phyloP scores from a whole-genome alignment of 1,139 yeast species.

The Nakaseomyces sp. region DNA sequence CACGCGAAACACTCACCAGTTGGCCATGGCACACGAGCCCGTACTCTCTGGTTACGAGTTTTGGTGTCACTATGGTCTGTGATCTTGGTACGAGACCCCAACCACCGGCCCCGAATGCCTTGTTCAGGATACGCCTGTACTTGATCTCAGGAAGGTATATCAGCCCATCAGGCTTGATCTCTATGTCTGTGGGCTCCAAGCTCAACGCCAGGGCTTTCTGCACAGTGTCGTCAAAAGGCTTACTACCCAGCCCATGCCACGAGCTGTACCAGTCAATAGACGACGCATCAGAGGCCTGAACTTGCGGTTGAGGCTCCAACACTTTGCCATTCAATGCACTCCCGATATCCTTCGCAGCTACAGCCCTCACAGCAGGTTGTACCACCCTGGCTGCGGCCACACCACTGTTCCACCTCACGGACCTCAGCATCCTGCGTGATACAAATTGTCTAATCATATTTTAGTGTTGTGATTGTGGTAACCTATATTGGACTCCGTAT shows the following conservation, averaged over 20 bases:
- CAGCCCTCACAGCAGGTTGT: neutral
- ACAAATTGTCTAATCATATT: neutral
- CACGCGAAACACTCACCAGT: slow-evolving; percentile 84
- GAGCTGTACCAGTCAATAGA: slow-evolving; percentile 60
- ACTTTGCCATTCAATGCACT: neutral
- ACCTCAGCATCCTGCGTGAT: neutral
- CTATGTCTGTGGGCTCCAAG: slow-evolving; percentile 62
- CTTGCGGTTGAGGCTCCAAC: neutral
- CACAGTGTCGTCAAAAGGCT: slow-evolving; percentile 57
- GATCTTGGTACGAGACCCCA: slow-evolving; percentile 98
- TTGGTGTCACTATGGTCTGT: slow-evolving; percentile 62
- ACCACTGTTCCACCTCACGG: neutral
- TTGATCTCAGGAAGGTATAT: slow-evolving; percentile 89
- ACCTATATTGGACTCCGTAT: no score
- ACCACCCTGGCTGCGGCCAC: neutral
- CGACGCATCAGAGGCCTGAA: neutral
- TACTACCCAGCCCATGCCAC: slow-evolving; percentile 72
- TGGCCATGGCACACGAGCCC: slow-evolving; percentile 83
- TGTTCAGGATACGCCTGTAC: slow-evolving; percentile 77
- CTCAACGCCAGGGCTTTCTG: slow-evolving; percentile 53
- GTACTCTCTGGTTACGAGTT: slow-evolving; percentile 73
- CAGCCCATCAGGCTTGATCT: slow-evolving; percentile 91
- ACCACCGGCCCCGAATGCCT: slow-evolving; percentile 96
- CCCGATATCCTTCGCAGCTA: neutral
- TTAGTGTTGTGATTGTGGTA: neutral